A percentile compares a stretch with the other conserved stretches of the same genome.
phyloP scores from a whole-genome alignment of 306 rosid genomes.

The Trifolium dubium region DNA sequence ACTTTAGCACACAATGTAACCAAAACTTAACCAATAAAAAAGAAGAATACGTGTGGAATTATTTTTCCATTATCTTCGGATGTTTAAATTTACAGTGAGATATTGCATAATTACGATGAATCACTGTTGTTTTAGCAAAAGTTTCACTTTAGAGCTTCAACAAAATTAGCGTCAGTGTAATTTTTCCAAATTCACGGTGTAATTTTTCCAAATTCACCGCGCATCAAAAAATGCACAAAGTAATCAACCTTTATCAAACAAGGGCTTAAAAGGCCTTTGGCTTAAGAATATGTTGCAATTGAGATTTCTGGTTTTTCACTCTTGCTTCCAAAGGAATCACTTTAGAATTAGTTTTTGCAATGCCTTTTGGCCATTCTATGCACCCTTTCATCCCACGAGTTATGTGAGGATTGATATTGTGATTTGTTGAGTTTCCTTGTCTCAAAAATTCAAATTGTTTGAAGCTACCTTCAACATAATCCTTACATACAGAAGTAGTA shows the following conservation, averaged over 20 bases:
- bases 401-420: slow-evolving; percentile 64
- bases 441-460: slow-evolving; percentile 31
- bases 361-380: slow-evolving; percentile 63
- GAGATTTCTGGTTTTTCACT: slow-evolving; percentile 63
- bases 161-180: too few species aligned
- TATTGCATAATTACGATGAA: too few species aligned
- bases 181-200: too few species aligned
- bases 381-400: slow-evolving; percentile 67
- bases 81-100: too few species aligned
- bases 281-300: slow-evolving; percentile 58
- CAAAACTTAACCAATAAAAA: background rate
- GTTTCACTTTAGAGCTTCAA: too few species aligned
- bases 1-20: background rate
- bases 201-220: too few species aligned
- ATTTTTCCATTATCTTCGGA: background rate
- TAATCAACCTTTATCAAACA: slow-evolving; percentile 1
- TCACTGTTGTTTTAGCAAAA: too few species aligned
- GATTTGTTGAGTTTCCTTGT: slow-evolving; percentile 28
- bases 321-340: slow-evolving; percentile 53
- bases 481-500: slow-evolving; percentile 18
- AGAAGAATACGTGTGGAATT: background rate
- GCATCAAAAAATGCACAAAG: too few species aligned
- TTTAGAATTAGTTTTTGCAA: slow-evolving; percentile 46
- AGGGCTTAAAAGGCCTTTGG: slow-evolving; percentile 40
- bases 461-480: slow-evolving; percentile 32